phyloP scores from a whole-genome alignment of 352 stramenopile genomes.

The Blastocystis hominis region DNA sequence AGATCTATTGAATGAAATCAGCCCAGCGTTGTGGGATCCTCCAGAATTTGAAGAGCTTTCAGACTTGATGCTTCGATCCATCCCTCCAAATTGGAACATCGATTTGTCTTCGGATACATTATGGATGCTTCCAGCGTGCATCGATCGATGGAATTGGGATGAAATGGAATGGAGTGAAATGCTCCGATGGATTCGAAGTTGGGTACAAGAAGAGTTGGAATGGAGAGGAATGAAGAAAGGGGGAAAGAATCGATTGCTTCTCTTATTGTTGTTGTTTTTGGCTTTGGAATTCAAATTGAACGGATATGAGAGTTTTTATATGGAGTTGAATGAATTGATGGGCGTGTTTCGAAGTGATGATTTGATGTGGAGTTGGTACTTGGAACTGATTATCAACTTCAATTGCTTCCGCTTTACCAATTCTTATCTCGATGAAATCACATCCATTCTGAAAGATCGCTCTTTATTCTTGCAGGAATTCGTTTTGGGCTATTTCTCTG shows the following conservation, averaged over 20 bases:
- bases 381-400: neutral
- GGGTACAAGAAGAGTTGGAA: neutral
- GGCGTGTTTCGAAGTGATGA: neutral
- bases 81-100: neutral
- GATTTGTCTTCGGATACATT: neutral
- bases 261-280: neutral
- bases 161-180: neutral
- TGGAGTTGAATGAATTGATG: neutral
- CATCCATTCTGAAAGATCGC: neutral
- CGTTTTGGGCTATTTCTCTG: neutral
- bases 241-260: neutral
- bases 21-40: neutral
- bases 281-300: neutral
- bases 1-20: neutral
- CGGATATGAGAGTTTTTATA: neutral
- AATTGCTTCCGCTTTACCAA: neutral
- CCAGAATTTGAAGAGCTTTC: neutral
- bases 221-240: neutral
- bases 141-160: neutral
- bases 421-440: neutral
- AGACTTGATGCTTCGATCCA: neutral
- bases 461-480: neutral
- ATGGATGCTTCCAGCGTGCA: neutral
- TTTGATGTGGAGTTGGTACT: neutral
- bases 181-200: neutral